Evolutionary conservation across 768 basidiomycete genomes (phyloP).

Genomic region (Termitomyces sp.): DNA sequence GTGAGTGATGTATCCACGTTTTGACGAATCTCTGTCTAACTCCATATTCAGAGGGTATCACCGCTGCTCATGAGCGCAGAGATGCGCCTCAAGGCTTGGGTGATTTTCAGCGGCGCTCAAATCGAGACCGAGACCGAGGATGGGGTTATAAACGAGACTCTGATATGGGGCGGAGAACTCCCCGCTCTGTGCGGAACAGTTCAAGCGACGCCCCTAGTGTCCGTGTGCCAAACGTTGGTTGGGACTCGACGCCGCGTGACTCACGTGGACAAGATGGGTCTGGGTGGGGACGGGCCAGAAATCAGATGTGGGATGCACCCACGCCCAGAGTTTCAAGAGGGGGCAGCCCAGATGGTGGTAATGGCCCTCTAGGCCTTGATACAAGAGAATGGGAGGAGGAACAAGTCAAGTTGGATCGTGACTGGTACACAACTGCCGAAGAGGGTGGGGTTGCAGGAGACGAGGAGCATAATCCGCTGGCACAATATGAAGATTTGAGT

Average conservation of each 20-base stretch:
- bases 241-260: slow-evolving; percentile 87
- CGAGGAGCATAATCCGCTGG: slow-evolving; percentile 88
- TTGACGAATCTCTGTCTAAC: background rate
- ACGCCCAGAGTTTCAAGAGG: slow-evolving; percentile 68
- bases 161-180: slow-evolving; percentile 35
- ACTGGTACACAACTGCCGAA: slow-evolving; percentile 95
- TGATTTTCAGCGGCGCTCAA: slow-evolving; percentile 90
- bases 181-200: slow-evolving; percentile 44
- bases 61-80: slow-evolving; percentile 48
- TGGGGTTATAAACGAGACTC: slow-evolving; percentile 39
- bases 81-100: slow-evolving; percentile 77
- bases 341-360: slow-evolving; percentile 66
- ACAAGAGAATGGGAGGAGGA: slow-evolving; percentile 97
- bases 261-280: slow-evolving; percentile 47
- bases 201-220: slow-evolving; percentile 66
- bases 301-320: slow-evolving; percentile 75
- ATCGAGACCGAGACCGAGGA: slow-evolving; percentile 59
- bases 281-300: slow-evolving; percentile 59
- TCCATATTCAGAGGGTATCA: slow-evolving; percentile 58
- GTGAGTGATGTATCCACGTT: slow-evolving; percentile 27
- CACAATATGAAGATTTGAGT: slow-evolving; percentile 87
- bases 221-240: slow-evolving; percentile 86
- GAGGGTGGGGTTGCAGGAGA: slow-evolving; percentile 83
- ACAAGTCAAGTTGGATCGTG: slow-evolving; percentile 84
- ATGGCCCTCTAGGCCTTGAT: slow-evolving; percentile 60